Conservation (phyloP, 1,139 yeast genomes). For the Meyerozyma elateridarum region DNA sequence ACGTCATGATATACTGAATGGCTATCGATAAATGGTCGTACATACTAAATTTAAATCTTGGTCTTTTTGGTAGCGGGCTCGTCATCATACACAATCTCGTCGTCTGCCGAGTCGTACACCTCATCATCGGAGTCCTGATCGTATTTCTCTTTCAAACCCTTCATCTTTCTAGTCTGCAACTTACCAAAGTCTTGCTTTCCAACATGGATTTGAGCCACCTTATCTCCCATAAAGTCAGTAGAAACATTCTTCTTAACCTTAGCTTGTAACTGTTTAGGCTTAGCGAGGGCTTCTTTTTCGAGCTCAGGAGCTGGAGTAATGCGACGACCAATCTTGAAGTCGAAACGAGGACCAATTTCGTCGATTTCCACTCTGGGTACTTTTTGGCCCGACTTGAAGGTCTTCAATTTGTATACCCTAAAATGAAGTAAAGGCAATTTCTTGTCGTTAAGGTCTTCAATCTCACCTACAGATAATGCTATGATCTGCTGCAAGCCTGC, state of each 20-base stretch:
- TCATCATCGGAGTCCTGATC: constrained; percentile 63
- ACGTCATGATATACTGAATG: background rate
- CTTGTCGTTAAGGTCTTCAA: constrained; percentile 56
- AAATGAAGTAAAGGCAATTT: constrained; percentile 77
- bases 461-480: constrained; percentile 72
- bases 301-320: constrained; percentile 82
- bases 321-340: constrained; percentile 86
- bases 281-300: constrained; percentile 82
- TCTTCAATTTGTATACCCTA: constrained; percentile 83
- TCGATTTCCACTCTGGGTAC: constrained; percentile 91
- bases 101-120: constrained; percentile 2
- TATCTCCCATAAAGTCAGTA: constrained; percentile 89
- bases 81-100: constrained; percentile 3
- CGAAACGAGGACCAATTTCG: constrained; percentile 95
- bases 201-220: constrained; percentile 92
- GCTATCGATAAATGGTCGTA: too few relatives aligned
- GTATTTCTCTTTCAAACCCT: constrained; percentile 84
- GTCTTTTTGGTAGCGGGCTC: constrained; percentile 3
- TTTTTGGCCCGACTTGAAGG: constrained; percentile 79
- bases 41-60: background rate
- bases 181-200: constrained; percentile 90
- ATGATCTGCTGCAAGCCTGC: constrained; percentile 92
- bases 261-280: constrained; percentile 77
- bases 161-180: constrained; percentile 96
- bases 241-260: constrained; percentile 86